Conservation (phyloP, 257 asterid genomes). For the Nicotiana noctiflora region DNA sequence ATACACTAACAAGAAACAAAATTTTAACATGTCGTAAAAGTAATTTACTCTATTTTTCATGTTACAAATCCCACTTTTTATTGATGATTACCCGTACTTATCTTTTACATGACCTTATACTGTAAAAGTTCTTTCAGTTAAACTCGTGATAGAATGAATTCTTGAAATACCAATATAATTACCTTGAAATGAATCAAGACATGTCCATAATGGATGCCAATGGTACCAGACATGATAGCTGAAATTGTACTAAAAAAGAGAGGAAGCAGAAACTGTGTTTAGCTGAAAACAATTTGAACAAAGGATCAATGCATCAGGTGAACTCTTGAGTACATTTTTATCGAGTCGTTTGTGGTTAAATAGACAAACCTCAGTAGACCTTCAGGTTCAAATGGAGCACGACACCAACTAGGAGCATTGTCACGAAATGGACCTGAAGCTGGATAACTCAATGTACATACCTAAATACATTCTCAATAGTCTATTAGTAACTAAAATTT, state of each 20-base stretch:
- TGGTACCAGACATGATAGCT: slow-evolving; percentile 69
- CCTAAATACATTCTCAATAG: slow-evolving; percentile 24
- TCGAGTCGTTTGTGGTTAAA: background rate
- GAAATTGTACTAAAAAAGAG: slow-evolving; percentile 53
- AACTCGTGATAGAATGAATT: background rate
- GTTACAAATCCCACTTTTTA: no score
- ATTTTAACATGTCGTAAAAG: background rate
- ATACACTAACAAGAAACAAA: background rate
- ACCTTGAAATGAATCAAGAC: slow-evolving; percentile 78
- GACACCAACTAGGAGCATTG: slow-evolving; percentile 85
- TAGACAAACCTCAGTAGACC: slow-evolving; percentile 57
- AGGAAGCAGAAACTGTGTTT: background rate
- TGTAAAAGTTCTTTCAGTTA: background rate
- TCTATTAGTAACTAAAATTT: background rate
- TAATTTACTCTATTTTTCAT: background rate
- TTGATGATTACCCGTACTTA: no score
- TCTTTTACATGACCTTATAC: no score
- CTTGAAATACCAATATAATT: background rate
- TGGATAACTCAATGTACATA: slow-evolving; percentile 74
- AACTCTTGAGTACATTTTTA: background rate
- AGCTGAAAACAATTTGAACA: background rate
- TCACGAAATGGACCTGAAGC: slow-evolving; percentile 46
- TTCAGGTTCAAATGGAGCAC: slow-evolving; percentile 81
- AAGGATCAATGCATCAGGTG: background rate
- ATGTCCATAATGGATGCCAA: slow-evolving; percentile 90